A percentile compares a stretch with the other conserved stretches of the same genome.
Evolutionary conservation across 2,329 filamentous ascomycete species (phyloP).

Genomic region (Fusarium pseudograminearum): DNA sequence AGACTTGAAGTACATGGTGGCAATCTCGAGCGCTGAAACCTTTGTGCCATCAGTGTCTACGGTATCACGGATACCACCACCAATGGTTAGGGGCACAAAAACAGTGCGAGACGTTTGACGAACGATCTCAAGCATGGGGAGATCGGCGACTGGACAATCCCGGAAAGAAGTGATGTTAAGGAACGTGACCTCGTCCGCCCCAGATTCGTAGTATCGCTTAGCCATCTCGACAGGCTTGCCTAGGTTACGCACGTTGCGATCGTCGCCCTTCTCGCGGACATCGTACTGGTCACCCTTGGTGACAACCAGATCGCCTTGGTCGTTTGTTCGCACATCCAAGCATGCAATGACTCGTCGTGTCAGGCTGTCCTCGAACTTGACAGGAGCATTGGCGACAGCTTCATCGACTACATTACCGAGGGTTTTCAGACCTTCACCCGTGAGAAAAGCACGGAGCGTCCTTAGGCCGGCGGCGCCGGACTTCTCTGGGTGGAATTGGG

Average conservation of each 20-base stretch:
- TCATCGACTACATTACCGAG: conserved; percentile 53
- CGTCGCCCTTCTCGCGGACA: conserved; percentile 84
- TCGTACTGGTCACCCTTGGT: conserved; percentile 99
- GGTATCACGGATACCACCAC: conserved; percentile 94
- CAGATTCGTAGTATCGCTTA: conserved; percentile 92
- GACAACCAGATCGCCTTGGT: conserved; percentile 93
- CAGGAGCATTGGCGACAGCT: conserved; percentile 20
- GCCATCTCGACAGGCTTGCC: conserved; percentile 98
- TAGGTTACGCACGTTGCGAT: conserved; percentile 82
- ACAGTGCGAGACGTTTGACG: conserved; percentile 88
- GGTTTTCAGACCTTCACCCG: conserved; percentile 71
- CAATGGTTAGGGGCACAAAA: conserved; percentile 95
- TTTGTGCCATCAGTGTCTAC: conserved; percentile 87
- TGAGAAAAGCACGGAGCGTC: conserved; percentile 86
- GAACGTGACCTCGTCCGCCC: conserved; percentile 96
- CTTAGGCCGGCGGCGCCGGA: conserved; percentile 89
- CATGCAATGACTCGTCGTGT: conserved; percentile 96
- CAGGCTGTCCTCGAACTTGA: conserved; percentile 70
- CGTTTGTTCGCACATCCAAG: conserved; percentile 94
- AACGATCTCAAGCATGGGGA: conserved; percentile 96
- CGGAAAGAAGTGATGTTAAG: conserved; percentile 98
- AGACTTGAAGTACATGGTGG: conserved; percentile 96
- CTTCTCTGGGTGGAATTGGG: conserved; percentile 98
- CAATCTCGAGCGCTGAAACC: conserved; percentile 91
- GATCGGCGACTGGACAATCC: conserved; percentile 90